These are phyloP conservation scores for Sporothrix inflata DNA, from an alignment of 2,329 filamentous ascomycete species.

Conservation along the genomic window DNA sequence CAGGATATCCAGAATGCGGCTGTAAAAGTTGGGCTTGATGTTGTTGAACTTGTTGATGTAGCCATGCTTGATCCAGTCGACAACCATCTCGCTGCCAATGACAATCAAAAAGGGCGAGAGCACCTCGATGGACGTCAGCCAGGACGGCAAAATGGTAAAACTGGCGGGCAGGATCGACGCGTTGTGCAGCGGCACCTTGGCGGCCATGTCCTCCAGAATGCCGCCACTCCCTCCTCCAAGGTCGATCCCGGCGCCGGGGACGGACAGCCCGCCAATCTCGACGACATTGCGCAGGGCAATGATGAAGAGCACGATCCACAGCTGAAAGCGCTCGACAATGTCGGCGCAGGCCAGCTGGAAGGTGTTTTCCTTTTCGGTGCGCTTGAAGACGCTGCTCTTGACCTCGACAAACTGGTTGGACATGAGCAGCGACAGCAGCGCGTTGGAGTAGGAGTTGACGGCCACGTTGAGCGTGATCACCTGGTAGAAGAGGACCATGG, in stretches of 20 bases:
- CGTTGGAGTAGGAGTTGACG: slow-evolving; percentile 98
- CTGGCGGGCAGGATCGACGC: slow-evolving; percentile 83
- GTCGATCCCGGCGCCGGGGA: slow-evolving; percentile 57
- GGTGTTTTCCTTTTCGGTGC: slow-evolving; percentile 95
- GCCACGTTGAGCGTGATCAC: slow-evolving; percentile 97
- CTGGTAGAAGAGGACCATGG: slow-evolving; percentile 90
- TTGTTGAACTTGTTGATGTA: slow-evolving; percentile 99
- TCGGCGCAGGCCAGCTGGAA: slow-evolving; percentile 97
- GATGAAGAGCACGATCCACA: slow-evolving; percentile 96
- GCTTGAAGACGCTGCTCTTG: slow-evolving; percentile 98
- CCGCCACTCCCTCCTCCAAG: slow-evolving; percentile 44
- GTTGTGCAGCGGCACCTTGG: slow-evolving; percentile 64
- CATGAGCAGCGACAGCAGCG: slow-evolving; percentile 84
- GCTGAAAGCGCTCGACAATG: slow-evolving; percentile 93
- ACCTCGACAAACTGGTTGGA: slow-evolving; percentile 99
- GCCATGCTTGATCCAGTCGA: slow-evolving; percentile 95
- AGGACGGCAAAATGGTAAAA: slow-evolving; percentile 85
- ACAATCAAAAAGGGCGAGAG: slow-evolving; percentile 92
- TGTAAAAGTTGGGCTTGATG: slow-evolving; percentile 86
- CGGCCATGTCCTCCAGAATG: slow-evolving; percentile 49
- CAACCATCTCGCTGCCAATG: slow-evolving; percentile 92
- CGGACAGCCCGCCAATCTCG: slow-evolving; percentile 83
- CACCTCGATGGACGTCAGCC: slow-evolving; percentile 78
- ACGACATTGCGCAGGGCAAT: slow-evolving; percentile 96
- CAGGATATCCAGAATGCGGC: slow-evolving; percentile 86